Evolutionary conservation across 2,329 filamentous ascomycete species (phyloP).

Genomic region (Leptographium galeiforme): DNA sequence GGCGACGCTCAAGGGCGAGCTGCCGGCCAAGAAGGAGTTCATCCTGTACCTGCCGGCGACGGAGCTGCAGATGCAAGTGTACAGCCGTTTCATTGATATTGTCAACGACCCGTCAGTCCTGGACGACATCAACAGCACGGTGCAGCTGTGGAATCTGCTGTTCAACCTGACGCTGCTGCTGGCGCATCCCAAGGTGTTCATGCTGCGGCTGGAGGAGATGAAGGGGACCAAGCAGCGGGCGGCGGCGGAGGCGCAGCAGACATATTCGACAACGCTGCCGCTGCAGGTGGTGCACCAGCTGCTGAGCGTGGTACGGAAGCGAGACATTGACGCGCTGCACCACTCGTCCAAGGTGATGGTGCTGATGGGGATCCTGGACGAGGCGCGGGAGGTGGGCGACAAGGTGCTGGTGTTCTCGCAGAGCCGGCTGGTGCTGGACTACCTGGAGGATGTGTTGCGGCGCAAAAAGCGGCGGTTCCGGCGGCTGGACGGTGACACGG

Average conservation of each 20-base stretch:
- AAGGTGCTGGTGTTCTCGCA: slow-evolving; percentile 75
- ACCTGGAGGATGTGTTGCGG: slow-evolving; percentile 45
- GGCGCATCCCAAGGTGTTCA: slow-evolving; percentile 37
- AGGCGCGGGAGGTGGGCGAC: slow-evolving; percentile 48
- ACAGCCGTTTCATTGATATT: slow-evolving; percentile 32
- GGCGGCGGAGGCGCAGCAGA: background rate
- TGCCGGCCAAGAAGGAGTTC: slow-evolving; percentile 71
- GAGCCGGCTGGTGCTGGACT: slow-evolving; percentile 55
- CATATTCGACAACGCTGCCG: slow-evolving; percentile 12
- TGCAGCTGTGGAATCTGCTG: slow-evolving; percentile 23
- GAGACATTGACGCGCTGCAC: slow-evolving; percentile 28
- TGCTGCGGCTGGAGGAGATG: slow-evolving; percentile 19
- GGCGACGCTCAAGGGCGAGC: slow-evolving; percentile 43
- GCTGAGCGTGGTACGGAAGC: slow-evolving; percentile 22
- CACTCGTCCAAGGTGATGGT: slow-evolving; percentile 58
- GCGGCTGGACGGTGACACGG: slow-evolving; percentile 56
- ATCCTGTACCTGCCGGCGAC: slow-evolving; percentile 63
- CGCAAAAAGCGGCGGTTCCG: slow-evolving; percentile 31
- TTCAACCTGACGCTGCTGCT: slow-evolving; percentile 33
- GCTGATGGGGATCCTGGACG: slow-evolving; percentile 55
- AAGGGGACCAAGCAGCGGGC: slow-evolving; percentile 4
- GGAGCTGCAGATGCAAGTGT: slow-evolving; percentile 47
- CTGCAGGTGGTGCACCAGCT: slow-evolving; percentile 17
- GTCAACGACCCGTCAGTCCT: background rate
- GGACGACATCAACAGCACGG: slow-evolving; percentile 4